These are phyloP conservation scores for Grifola frondosa DNA, from an alignment of 1,284 basidiomycete species.

Conservation along the genomic window DNA sequence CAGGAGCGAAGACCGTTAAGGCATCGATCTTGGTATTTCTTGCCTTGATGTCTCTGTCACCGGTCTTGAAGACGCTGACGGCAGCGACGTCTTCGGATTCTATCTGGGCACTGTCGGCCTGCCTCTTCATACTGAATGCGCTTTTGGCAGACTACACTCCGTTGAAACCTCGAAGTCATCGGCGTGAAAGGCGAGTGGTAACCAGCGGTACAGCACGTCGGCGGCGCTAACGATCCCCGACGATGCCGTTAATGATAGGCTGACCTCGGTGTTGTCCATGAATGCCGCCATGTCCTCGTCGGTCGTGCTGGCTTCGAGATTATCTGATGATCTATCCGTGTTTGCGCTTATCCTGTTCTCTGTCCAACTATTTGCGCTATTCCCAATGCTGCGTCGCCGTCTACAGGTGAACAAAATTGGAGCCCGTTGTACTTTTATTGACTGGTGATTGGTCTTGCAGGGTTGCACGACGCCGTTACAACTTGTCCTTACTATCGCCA, in stretches of 20 bases:
- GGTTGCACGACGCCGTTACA: slow-evolving; percentile 34
- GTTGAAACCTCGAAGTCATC: slow-evolving; percentile 28
- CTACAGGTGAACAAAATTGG: slow-evolving; percentile 64
- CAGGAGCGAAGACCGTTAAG: slow-evolving; percentile 68
- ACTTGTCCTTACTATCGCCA: slow-evolving; percentile 47
- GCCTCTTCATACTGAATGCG: slow-evolving; percentile 62
- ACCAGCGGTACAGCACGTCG: slow-evolving; percentile 1
- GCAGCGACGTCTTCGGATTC: slow-evolving; percentile 95
- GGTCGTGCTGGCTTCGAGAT: slow-evolving; percentile 90
- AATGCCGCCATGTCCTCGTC: slow-evolving; percentile 94
- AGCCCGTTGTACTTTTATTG: background rate
- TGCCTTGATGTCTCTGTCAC: slow-evolving; percentile 85
- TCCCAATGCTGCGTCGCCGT: slow-evolving; percentile 79
- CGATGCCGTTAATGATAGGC: slow-evolving; percentile 43
- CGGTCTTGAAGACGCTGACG: slow-evolving; percentile 89
- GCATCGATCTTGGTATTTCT: slow-evolving; percentile 85
- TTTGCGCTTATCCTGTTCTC: slow-evolving; percentile 90
- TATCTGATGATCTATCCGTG: slow-evolving; percentile 81
- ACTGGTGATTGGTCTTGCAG: slow-evolving; percentile 6
- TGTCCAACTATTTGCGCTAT: slow-evolving; percentile 82
- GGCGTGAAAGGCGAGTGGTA: slow-evolving; percentile 42
- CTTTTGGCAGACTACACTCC: slow-evolving; percentile 67
- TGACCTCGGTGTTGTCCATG: slow-evolving; percentile 89
- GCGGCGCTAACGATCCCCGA: slow-evolving; percentile 14
- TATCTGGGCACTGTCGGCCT: slow-evolving; percentile 88